These are phyloP conservation scores for Fusarium guadeloupense DNA, from an alignment of 2,329 filamentous ascomycete species.

Conservation along the genomic window DNA sequence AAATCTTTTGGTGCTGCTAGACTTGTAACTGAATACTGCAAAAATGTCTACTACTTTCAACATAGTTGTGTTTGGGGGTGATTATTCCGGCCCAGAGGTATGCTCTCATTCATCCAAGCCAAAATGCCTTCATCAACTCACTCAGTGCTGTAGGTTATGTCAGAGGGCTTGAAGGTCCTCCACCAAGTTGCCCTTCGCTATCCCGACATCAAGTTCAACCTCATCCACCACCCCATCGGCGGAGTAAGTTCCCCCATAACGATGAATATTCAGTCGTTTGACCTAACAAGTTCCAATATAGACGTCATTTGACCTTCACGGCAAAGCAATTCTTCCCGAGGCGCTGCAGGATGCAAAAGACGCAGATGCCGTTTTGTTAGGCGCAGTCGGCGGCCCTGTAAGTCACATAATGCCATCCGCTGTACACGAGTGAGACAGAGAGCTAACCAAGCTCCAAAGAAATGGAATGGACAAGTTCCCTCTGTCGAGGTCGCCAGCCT, in stretches of 20 bases:
- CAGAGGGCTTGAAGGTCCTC: no score
- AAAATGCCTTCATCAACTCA: constrained; percentile 7
- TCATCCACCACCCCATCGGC: constrained; percentile 88
- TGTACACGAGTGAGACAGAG: no score
- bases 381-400: constrained; percentile 91
- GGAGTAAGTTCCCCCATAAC: constrained; percentile 69
- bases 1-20: no score
- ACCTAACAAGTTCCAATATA: constrained; percentile 3
- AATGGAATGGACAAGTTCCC: no score
- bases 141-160: constrained; percentile 72
- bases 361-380: constrained; percentile 87
- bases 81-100: constrained; percentile 88
- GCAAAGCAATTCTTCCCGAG: constrained; percentile 54
- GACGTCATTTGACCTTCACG: not conserved
- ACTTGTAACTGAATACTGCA: constrained; percentile 60
- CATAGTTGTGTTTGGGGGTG: constrained; percentile 82
- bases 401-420: constrained; percentile 86
- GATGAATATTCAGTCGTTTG: constrained; percentile 21
- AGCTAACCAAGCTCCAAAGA: no score
- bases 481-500: no score
- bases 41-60: no score
- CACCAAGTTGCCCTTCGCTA: no score
- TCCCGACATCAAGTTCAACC: constrained; percentile 81
- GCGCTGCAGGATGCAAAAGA: constrained; percentile 84
- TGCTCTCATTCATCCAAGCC: no score